Conservation (phyloP, 257 asterid species). For the Echium plantagineum region DNA sequence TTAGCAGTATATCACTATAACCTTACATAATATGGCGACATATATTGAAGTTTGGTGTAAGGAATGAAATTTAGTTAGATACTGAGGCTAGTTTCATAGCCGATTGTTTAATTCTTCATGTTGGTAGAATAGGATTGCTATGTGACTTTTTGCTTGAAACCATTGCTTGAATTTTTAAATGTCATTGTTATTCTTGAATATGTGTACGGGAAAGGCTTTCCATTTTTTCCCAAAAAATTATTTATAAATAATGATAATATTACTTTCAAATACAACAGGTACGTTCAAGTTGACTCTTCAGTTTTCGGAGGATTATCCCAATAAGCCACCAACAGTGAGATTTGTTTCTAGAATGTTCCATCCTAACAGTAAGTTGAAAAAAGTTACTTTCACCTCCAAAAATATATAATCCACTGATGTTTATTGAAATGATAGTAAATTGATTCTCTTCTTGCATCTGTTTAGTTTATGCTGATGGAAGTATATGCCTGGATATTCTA, state of each 20-base stretch:
- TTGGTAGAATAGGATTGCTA: not conserved
- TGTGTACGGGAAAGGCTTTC: not conserved
- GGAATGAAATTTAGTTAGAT: too few species aligned
- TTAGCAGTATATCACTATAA: too few species aligned
- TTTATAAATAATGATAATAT: not conserved
- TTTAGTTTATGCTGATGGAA: conserved; percentile 90
- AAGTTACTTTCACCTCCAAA: not conserved
- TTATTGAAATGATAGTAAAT: too few species aligned
- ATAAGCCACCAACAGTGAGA: conserved; percentile 90
- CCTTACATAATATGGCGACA: too few species aligned
- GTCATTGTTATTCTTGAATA: not conserved
- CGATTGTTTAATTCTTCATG: not conserved
- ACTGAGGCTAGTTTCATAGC: not conserved
- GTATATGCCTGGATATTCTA: conserved; percentile 89
- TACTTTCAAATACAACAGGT: conserved; percentile 28
- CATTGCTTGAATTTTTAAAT: not conserved
- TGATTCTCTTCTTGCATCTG: conserved; percentile 1
- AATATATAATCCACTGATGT: not conserved
- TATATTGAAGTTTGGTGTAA: too few species aligned
- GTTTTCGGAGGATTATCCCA: conserved; percentile 87
- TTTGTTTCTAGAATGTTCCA: conserved; percentile 96
- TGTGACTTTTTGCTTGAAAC: not conserved
- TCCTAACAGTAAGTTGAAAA: conserved; percentile 74
- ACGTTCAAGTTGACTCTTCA: conserved; percentile 89
- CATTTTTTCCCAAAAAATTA: too few species aligned